Percentiles rank a stretch among this genome's conserved stretches.
These are phyloP conservation scores for Cladophialophora immunda DNA, from an alignment of 2,329 filamentous ascomycete genomes.

Conservation along the genomic window DNA sequence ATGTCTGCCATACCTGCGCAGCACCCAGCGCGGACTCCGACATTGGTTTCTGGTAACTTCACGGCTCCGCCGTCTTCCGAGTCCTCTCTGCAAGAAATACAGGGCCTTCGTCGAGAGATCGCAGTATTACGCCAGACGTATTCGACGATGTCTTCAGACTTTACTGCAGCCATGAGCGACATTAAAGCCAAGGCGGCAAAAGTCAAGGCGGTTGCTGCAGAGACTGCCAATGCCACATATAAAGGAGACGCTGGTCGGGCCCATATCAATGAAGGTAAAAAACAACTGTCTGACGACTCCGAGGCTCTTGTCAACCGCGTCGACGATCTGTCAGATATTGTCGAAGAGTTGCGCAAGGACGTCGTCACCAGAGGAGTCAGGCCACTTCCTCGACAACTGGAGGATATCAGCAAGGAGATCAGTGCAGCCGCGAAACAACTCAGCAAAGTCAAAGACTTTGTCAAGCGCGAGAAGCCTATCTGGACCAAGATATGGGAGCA, in stretches of 20 bases:
- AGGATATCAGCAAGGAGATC: constrained; percentile 88
- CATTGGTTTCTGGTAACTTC: constrained; percentile 46
- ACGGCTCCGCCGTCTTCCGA: constrained; percentile 41
- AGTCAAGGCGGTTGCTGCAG: constrained; percentile 78
- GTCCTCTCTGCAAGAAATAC: constrained; percentile 78
- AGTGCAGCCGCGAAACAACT: constrained; percentile 81
- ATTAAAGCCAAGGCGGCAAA: constrained; percentile 82
- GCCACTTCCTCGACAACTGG: constrained; percentile 87
- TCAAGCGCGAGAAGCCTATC: constrained; percentile 89
- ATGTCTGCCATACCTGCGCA: constrained; percentile 61
- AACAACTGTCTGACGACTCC: constrained; percentile 83
- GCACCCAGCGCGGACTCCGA: constrained; percentile 43
- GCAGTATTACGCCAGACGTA: constrained; percentile 94
- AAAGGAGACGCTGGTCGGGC: constrained; percentile 81
- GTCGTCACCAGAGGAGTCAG: constrained; percentile 92
- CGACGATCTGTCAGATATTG: constrained; percentile 94
- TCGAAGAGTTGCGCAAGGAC: constrained; percentile 96
- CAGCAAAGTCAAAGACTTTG: constrained; percentile 91
- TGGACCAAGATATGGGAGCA: constrained; percentile 99
- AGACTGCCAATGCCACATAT: constrained; percentile 74
- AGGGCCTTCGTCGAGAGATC: constrained; percentile 83
- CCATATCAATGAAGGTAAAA: constrained; percentile 87
- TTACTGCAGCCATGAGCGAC: constrained; percentile 84
- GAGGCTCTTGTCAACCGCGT: constrained; percentile 91
- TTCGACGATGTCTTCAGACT: constrained; percentile 86